These are phyloP conservation scores for Poa pratensis DNA, from an alignment of 176 grass and related monocot genomes.

Conservation along the genomic window DNA sequence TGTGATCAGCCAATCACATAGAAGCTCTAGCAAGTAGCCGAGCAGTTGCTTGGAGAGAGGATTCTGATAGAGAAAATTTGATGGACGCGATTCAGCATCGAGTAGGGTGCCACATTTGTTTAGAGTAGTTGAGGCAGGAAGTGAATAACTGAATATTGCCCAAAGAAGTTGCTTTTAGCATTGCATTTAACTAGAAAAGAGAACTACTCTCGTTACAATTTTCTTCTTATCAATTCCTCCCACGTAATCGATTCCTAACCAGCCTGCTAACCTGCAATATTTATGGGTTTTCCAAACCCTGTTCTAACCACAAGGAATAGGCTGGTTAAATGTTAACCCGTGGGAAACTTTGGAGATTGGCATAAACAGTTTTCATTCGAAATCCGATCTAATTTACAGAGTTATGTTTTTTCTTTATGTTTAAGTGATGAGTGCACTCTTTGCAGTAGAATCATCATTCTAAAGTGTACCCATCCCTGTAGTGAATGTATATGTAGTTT, in stretches of 20 bases:
- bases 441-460: constrained; percentile 18
- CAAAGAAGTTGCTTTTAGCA: constrained; percentile 21
- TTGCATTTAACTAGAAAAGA: constrained; percentile 12
- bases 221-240: background rate
- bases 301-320: background rate
- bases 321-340: background rate
- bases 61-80: constrained; percentile 35
- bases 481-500: constrained; percentile 11
- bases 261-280: constrained; percentile 8
- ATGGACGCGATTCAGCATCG: background rate
- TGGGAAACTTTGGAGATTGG: background rate
- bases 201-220: background rate
- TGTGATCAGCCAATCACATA: constrained; percentile 1
- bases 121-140: background rate
- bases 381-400: constrained; percentile 15
- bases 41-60: background rate
- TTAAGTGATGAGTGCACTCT: background rate
- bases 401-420: background rate
- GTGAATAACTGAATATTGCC: constrained; percentile 13
- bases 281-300: background rate
- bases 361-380: background rate
- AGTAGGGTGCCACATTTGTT: constrained; percentile 11
- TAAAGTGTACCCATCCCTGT: background rate
- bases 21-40: background rate
- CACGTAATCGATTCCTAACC: background rate